Percentiles rank a stretch among this genome's conserved stretches.
These are phyloP conservation scores for Exophiala sp. DNA, from an alignment of 2,329 filamentous ascomycete species.

Conservation along the genomic window DNA sequence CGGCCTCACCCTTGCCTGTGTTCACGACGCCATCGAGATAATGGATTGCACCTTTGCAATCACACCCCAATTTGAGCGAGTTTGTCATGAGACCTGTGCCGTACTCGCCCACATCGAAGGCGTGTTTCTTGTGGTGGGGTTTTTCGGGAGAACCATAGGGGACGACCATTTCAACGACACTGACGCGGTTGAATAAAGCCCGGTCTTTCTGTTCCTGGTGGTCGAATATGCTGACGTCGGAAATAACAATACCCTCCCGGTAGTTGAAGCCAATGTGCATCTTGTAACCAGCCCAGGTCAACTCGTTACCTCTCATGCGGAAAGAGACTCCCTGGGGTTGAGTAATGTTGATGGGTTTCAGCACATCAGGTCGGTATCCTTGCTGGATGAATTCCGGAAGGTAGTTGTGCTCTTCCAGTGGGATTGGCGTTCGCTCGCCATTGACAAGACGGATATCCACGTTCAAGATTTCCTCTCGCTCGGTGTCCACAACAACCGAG, in stretches of 20 bases:
- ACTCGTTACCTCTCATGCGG: slow-evolving; percentile 65
- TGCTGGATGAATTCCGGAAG: slow-evolving; percentile 68
- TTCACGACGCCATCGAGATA: slow-evolving; percentile 75
- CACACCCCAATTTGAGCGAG: slow-evolving; percentile 44
- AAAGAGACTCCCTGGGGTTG: slow-evolving; percentile 89
- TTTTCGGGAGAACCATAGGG: slow-evolving; percentile 59
- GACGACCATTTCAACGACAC: slow-evolving; percentile 89
- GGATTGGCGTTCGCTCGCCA: slow-evolving; percentile 70
- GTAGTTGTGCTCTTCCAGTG: slow-evolving; percentile 73
- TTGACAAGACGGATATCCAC: slow-evolving; percentile 71
- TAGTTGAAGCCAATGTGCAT: slow-evolving; percentile 95
- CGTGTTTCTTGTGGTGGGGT: slow-evolving; percentile 47
- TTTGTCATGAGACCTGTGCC: slow-evolving; percentile 50
- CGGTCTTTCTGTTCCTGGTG: slow-evolving; percentile 63
- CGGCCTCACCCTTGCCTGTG: slow-evolving; percentile 61
- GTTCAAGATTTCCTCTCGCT: slow-evolving; percentile 72
- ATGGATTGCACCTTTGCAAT: slow-evolving; percentile 84
- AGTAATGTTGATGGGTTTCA: slow-evolving; percentile 80
- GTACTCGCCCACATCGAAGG: slow-evolving; percentile 48
- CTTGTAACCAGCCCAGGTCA: slow-evolving; percentile 91
- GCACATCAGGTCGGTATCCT: slow-evolving; percentile 70
- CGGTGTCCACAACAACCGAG: slow-evolving; percentile 83
- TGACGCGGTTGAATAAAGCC: slow-evolving; percentile 83
- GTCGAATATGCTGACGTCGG: slow-evolving; percentile 86
- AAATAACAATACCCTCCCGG: slow-evolving; percentile 83